These are phyloP conservation scores for Heterobasidion occidentale DNA, from an alignment of 1,284 basidiomycete species.

Conservation along the genomic window DNA sequence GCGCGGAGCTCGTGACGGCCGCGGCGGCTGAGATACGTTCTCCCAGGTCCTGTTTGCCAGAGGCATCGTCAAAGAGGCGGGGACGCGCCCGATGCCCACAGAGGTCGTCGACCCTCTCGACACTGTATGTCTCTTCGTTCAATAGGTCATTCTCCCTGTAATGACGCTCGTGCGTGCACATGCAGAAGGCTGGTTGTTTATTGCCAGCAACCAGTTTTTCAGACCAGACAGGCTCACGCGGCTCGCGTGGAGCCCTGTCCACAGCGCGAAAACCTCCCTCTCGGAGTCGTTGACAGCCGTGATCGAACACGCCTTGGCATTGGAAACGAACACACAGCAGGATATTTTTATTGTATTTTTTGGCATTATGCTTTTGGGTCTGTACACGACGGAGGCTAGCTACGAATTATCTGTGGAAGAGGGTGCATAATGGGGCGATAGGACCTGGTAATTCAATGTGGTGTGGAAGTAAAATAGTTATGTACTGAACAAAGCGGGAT, in stretches of 20 bases:
- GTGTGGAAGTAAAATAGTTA: too few relatives aligned
- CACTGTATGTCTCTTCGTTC: conserved; percentile 21
- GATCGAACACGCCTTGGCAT: conserved; percentile 21
- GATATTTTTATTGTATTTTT: neutral
- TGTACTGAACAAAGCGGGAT: too few relatives aligned
- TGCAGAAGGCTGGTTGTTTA: conserved; percentile 29
- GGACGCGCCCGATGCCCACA: conserved; percentile 23
- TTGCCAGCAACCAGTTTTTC: conserved; percentile 28
- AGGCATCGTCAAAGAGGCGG: conserved; percentile 25
- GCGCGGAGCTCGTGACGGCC: too few relatives aligned
- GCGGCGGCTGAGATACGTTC: conserved; percentile 25
- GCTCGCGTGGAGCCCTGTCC: conserved; percentile 30
- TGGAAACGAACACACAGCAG: neutral
- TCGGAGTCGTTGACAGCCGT: conserved; percentile 26
- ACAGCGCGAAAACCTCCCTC: conserved; percentile 23
- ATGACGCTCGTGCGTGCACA: neutral
- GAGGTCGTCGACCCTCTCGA: conserved; percentile 24
- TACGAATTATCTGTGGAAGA: too few relatives aligned
- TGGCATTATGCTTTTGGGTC: too few relatives aligned
- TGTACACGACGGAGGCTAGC: too few relatives aligned
- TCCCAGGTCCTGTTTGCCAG: conserved; percentile 27
- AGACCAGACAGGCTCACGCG: conserved; percentile 25
- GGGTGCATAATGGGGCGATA: too few relatives aligned
- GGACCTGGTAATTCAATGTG: too few relatives aligned
- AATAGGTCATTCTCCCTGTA: neutral